phyloP scores from a whole-genome alignment of 164 flowering plant genomes.

The Piper betle region DNA sequence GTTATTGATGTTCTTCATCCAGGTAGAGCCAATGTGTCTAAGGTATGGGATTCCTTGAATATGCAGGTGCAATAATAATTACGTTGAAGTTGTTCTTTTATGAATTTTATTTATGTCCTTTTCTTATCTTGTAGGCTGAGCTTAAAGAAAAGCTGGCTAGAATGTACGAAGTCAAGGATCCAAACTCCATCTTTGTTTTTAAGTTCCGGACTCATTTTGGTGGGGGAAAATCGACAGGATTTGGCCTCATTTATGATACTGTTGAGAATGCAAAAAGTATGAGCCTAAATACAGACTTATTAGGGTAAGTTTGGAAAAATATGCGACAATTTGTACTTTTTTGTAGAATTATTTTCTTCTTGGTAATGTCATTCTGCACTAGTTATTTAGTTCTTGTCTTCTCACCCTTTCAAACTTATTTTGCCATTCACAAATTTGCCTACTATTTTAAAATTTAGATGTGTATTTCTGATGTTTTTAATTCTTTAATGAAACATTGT shows the following conservation, averaged over 20 bases:
- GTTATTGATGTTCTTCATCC: constrained; percentile 70
- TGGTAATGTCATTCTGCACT: not conserved
- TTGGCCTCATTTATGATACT: constrained; percentile 54
- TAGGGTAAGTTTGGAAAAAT: constrained; percentile 29
- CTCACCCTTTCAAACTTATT: too few species aligned
- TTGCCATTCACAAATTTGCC: not conserved
- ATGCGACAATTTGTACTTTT: not conserved
- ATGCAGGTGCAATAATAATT: not conserved
- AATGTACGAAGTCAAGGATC: constrained; percentile 54
- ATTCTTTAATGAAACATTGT: not conserved
- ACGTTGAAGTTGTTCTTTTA: not conserved
- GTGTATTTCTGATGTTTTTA: not conserved
- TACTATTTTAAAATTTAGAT: too few species aligned
- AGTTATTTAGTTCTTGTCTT: not conserved
- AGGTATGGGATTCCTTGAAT: constrained; percentile 20
- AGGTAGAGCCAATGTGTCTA: constrained; percentile 57
- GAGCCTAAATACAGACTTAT: constrained; percentile 71
- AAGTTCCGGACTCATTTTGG: constrained; percentile 67
- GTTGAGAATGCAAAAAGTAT: constrained; percentile 56
- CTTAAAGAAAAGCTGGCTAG: constrained; percentile 47
- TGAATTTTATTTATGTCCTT: not conserved
- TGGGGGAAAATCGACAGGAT: constrained; percentile 67
- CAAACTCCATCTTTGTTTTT: constrained; percentile 50
- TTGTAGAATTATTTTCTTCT: too few species aligned
- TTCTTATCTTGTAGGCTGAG: constrained; percentile 28